Percentiles rank a stretch among this genome's conserved stretches.
Evolutionary conservation across 495 filamentous ascomycete genomes (phyloP).

Genomic region (Daldinia childiae): DNA sequence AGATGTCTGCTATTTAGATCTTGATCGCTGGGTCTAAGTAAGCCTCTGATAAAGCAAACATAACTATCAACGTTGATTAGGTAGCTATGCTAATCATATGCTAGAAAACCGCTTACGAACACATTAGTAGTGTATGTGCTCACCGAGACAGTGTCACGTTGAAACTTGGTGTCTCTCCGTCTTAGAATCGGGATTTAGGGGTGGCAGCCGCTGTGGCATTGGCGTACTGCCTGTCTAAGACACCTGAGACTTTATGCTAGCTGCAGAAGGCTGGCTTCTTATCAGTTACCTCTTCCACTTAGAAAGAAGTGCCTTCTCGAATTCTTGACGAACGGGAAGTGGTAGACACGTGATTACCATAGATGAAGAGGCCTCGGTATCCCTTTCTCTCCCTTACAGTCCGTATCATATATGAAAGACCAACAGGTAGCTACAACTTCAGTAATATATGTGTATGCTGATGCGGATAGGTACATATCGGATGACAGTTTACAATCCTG

Average conservation of each 20-base stretch:
- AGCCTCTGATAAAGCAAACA: not conserved
- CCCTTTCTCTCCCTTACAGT: not conserved
- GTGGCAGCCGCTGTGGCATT: slow-evolving; percentile 31
- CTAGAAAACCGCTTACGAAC: not conserved
- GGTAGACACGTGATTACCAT: not conserved
- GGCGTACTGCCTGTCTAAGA: slow-evolving; percentile 25
- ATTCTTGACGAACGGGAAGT: not conserved
- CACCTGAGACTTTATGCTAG: slow-evolving; percentile 31
- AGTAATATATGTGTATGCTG: not conserved
- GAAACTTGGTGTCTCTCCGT: slow-evolving; percentile 33
- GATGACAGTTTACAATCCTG: slow-evolving; percentile 5
- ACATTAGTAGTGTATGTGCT: slow-evolving; percentile 16
- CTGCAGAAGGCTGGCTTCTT: slow-evolving; percentile 11
- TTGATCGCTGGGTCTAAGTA: not conserved
- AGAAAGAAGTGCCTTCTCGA: slow-evolving; percentile 19
- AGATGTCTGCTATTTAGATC: not conserved
- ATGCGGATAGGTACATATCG: slow-evolving; percentile 26
- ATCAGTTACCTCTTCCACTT: slow-evolving; percentile 6
- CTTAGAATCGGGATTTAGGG: slow-evolving; percentile 38
- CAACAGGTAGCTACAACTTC: not conserved
- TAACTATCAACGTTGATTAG: slow-evolving; percentile 11
- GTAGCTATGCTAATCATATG: not conserved
- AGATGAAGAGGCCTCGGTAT: not conserved
- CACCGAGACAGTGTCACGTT: slow-evolving; percentile 39
- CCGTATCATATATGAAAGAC: not conserved